phyloP scores from a whole-genome alignment of 257 asterid genomes.

The Fraxinus anomala region DNA sequence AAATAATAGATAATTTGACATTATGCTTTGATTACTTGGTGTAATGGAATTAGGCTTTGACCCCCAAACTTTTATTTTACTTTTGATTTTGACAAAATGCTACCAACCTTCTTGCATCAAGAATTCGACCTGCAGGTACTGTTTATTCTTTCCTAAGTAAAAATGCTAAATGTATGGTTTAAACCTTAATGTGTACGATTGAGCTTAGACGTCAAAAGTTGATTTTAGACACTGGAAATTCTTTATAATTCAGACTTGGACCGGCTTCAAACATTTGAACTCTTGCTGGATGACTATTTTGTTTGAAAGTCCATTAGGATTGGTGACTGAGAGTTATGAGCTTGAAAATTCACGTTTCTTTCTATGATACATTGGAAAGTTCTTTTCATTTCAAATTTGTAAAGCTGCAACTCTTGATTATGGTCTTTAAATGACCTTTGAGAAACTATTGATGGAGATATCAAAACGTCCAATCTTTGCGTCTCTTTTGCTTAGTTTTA shows the following conservation, averaged over 20 bases:
- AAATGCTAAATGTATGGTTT: not conserved
- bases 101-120: not conserved
- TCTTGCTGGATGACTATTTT: too few species aligned
- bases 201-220: conserved; percentile 31
- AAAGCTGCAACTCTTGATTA: not conserved
- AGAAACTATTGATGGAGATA: not conserved
- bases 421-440: not conserved
- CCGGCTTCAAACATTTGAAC: too few species aligned
- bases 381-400: not conserved
- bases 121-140: not conserved
- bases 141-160: not conserved
- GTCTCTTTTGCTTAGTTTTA: too few species aligned
- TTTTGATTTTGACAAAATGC: not conserved
- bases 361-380: not conserved
- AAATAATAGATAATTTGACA: conserved; percentile 29
- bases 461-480: not conserved
- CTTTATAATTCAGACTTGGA: too few species aligned
- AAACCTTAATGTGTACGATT: conserved; percentile 9
- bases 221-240: not conserved
- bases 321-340: not conserved
- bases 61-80: not conserved
- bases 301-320: not conserved
- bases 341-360: not conserved
- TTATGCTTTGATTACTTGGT: conserved; percentile 16
- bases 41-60: conserved; percentile 9